Conservation (phyloP, 1,139 yeast species). For the Hansenula anomala region DNA sequence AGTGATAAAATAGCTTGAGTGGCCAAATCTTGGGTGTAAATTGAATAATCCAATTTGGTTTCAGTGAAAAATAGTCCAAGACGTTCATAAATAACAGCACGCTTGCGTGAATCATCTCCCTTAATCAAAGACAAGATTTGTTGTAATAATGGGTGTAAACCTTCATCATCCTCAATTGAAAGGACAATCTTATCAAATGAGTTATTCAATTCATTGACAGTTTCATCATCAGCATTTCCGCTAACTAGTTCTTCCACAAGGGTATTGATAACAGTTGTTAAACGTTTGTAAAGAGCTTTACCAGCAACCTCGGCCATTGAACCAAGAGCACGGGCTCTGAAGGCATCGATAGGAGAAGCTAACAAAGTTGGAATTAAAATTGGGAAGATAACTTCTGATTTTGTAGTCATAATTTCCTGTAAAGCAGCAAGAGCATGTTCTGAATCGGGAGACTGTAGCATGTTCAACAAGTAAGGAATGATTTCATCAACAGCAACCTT, state of each 20-base stretch:
- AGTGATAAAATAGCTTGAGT: constrained; percentile 65
- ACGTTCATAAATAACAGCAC: constrained; percentile 64
- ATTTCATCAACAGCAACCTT: constrained; percentile 83
- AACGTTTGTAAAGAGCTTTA: constrained; percentile 66
- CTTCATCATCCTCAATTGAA: constrained; percentile 75
- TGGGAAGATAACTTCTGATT: constrained; percentile 91
- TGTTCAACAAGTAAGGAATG: constrained; percentile 73
- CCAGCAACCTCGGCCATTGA: constrained; percentile 93
- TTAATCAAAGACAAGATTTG: constrained; percentile 73
- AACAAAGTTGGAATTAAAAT: constrained; percentile 83
- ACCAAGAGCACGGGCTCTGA: constrained; percentile 84
- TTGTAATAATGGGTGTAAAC: constrained; percentile 80
- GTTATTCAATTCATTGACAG: constrained; percentile 36
- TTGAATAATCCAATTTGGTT: constrained; percentile 64
- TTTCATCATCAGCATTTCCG: constrained; percentile 30
- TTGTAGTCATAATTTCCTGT: constrained; percentile 88
- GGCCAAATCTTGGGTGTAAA: constrained; percentile 74
- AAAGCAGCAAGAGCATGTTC: constrained; percentile 84
- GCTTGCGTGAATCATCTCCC: constrained; percentile 64
- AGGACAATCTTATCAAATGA: constrained; percentile 67
- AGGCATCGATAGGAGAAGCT: constrained; percentile 73
- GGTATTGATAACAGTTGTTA: constrained; percentile 67
- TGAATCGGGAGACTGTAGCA: constrained; percentile 63
- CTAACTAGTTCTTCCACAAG: constrained; percentile 58
- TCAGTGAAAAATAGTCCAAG: constrained; percentile 66